A percentile compares a stretch with the other conserved stretches of the same genome.
These are phyloP conservation scores for Saccharomyces hybrid DNA, from an alignment of 1,139 yeast genomes.

Conservation along the genomic window DNA sequence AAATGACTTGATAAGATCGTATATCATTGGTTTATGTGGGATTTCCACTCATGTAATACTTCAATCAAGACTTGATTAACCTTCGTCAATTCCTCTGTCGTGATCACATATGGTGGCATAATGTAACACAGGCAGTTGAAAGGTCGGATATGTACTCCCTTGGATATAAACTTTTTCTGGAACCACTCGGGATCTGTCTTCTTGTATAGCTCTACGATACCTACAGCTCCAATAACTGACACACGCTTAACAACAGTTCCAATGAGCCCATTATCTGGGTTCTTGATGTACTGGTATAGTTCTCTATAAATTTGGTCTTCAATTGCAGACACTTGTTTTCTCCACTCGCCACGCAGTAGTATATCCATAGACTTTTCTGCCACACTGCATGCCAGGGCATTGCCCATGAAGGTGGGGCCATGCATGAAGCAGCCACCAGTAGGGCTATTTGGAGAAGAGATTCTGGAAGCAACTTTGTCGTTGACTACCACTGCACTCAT, in stretches of 20 bases:
- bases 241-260: conserved; percentile 20
- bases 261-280: conserved; percentile 10
- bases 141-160: conserved; percentile 27
- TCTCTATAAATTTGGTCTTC: conserved; percentile 22
- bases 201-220: conserved; percentile 25
- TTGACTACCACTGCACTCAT: conserved; percentile 29
- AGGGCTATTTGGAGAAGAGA: conserved; percentile 11
- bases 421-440: conserved; percentile 27
- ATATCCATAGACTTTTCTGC: conserved; percentile 31
- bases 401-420: conserved; percentile 35
- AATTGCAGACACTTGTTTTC: conserved; percentile 17
- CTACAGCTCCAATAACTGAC: conserved; percentile 30
- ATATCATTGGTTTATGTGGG: neutral
- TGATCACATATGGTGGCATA: conserved; percentile 29
- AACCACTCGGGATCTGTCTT: conserved; percentile 20
- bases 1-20: neutral
- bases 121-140: conserved; percentile 25
- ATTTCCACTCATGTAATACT: neutral
- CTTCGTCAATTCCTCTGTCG: conserved; percentile 12
- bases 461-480: conserved; percentile 13
- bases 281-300: conserved; percentile 11
- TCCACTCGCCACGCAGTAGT: conserved; percentile 23
- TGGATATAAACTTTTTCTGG: conserved; percentile 18
- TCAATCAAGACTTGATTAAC: neutral
- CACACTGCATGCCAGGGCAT: conserved; percentile 33